phyloP scores from a whole-genome alignment of 2,329 filamentous ascomycete genomes.

The Aspergillus quadrilineatus region DNA sequence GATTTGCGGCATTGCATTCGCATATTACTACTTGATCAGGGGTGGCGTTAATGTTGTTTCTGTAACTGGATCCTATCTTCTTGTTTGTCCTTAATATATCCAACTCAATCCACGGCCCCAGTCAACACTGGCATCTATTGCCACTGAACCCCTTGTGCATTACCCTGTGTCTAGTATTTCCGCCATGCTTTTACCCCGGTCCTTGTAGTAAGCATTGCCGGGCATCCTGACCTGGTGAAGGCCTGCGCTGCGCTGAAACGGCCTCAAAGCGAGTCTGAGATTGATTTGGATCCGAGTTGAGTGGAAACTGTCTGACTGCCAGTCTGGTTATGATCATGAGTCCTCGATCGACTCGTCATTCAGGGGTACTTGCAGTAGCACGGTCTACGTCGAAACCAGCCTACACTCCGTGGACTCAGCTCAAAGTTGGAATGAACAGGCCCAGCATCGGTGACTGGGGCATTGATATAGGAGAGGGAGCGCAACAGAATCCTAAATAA shows the following conservation, averaged over 20 bases:
- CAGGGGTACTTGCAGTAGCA: slow-evolving; percentile 2
- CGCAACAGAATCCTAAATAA: not conserved
- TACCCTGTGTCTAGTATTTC: not conserved
- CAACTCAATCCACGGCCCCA: not conserved
- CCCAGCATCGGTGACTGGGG: not conserved
- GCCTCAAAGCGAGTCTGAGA: not conserved
- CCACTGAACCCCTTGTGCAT: not conserved
- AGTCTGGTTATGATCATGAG: not conserved
- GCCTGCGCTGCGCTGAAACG: not conserved
- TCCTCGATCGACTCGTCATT: not conserved
- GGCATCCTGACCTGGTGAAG: not conserved
- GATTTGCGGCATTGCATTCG: slow-evolving; percentile 2
- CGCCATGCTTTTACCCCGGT: not conserved
- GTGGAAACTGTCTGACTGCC: not conserved
- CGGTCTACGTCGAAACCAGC: not conserved
- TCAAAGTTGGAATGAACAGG: not conserved
- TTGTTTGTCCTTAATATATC: slow-evolving; percentile 5
- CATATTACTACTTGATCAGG: not conserved
- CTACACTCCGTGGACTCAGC: not conserved
- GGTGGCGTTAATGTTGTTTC: slow-evolving; percentile 9
- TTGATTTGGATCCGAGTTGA: not conserved
- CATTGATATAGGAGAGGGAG: not conserved
- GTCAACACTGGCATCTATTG: not conserved
- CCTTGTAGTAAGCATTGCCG: not conserved
- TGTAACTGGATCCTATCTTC: slow-evolving; percentile 1